phyloP scores from a whole-genome alignment of 139 green algal genomes.

The Zygnema cylindricum region DNA sequence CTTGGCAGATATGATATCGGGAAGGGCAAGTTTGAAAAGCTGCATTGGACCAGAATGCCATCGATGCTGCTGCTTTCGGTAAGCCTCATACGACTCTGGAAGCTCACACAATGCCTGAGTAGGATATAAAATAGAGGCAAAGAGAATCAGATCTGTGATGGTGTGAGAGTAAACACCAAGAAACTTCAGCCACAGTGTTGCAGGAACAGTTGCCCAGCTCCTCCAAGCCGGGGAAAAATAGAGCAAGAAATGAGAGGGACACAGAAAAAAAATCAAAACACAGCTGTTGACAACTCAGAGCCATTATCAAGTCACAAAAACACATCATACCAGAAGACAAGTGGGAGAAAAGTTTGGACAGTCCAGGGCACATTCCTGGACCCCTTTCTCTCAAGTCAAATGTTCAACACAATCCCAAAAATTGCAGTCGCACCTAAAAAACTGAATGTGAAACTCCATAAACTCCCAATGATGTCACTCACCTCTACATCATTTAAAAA shows the following conservation, averaged over 20 bases:
- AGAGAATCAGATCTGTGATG: background rate
- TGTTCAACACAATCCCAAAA: too few relatives aligned
- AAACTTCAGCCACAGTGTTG: background rate
- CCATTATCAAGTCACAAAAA: too few relatives aligned
- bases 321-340: too few relatives aligned
- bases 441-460: background rate
- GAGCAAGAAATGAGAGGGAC: too few relatives aligned
- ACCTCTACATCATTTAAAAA: slow-evolving; percentile 82
- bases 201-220: background rate
- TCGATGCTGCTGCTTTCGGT: slow-evolving; percentile 97
- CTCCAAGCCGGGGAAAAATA: too few relatives aligned
- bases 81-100: slow-evolving; percentile 88
- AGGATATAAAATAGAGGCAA: background rate
- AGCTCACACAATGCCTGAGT: slow-evolving; percentile 76
- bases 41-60: slow-evolving; percentile 77
- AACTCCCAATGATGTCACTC: background rate
- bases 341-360: too few relatives aligned
- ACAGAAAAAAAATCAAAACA: too few relatives aligned
- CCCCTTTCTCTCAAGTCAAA: too few relatives aligned
- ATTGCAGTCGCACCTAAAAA: too few relatives aligned
- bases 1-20: slow-evolving; percentile 48
- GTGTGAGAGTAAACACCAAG: background rate
- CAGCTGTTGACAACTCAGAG: too few relatives aligned
- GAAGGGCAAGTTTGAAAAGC: slow-evolving; percentile 53
- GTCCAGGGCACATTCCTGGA: too few relatives aligned